Conservation (phyloP, 2,329 filamentous ascomycete genomes). For the Ophiobolus disseminans region DNA sequence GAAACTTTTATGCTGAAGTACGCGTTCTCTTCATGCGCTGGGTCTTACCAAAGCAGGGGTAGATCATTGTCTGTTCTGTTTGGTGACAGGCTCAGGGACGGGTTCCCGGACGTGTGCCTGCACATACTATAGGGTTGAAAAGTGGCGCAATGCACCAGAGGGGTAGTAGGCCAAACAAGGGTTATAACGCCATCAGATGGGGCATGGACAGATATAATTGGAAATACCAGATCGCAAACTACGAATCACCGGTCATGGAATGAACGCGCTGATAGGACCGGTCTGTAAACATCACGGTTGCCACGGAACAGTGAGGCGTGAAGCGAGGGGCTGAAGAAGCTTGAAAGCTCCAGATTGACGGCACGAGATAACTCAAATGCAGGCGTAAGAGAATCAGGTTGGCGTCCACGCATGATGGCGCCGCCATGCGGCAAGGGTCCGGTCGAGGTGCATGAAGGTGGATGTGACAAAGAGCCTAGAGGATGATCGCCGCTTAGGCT, state of each 20-base stretch:
- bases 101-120: neutral
- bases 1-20: neutral
- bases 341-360: slow-evolving; percentile 15
- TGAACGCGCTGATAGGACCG: no score
- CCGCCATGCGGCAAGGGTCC: neutral
- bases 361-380: slow-evolving; percentile 13
- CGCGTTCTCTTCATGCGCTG: neutral
- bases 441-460: slow-evolving; percentile 10
- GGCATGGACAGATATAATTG: no score
- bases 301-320: slow-evolving; percentile 1
- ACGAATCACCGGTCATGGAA: no score
- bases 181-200: no score
- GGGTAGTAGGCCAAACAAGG: no score
- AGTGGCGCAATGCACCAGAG: neutral
- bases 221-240: no score
- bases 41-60: neutral
- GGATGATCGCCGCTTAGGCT: neutral
- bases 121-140: neutral
- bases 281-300: neutral
- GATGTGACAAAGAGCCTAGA: neutral
- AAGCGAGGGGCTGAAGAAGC: slow-evolving; percentile 5
- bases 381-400: neutral
- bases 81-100: slow-evolving; percentile 7
- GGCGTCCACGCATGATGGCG: neutral
- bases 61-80: neutral